Conservation (phyloP, 2,329 filamentous ascomycete species). For the Aspergillus arachidicola region DNA sequence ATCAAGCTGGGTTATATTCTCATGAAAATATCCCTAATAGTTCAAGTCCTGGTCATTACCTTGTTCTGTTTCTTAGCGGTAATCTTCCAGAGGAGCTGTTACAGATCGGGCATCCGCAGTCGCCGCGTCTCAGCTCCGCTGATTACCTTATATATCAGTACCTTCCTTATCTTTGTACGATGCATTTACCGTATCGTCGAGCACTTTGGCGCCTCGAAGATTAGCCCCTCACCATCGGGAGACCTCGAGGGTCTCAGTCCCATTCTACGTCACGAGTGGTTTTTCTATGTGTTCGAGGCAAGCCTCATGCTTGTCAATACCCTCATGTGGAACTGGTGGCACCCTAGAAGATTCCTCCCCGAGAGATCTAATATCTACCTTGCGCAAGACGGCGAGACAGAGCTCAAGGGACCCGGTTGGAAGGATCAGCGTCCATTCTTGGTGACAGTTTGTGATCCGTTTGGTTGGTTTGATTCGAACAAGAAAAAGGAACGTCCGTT, state of each 20-base stretch:
- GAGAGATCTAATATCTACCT: slow-evolving; percentile 54
- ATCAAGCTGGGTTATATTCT: slow-evolving; percentile 49
- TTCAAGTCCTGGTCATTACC: slow-evolving; percentile 24
- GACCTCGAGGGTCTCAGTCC: slow-evolving; percentile 41
- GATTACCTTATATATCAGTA: slow-evolving; percentile 55
- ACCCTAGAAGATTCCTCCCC: slow-evolving; percentile 57
- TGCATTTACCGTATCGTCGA: slow-evolving; percentile 60
- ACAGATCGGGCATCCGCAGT: slow-evolving; percentile 11
- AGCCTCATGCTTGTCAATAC: slow-evolving; percentile 56
- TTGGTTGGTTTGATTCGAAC: slow-evolving; percentile 25
- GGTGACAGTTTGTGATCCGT: slow-evolving; percentile 47
- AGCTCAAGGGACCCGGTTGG: slow-evolving; percentile 51
- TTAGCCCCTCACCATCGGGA: slow-evolving; percentile 39
- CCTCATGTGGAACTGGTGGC: slow-evolving; percentile 53
- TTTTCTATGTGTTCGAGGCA: slow-evolving; percentile 62
- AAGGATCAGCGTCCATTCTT: slow-evolving; percentile 50
- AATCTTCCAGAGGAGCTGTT: slow-evolving; percentile 21
- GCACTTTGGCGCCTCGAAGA: slow-evolving; percentile 53
- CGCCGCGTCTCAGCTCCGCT: slow-evolving; percentile 43
- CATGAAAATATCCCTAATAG: slow-evolving; percentile 51
- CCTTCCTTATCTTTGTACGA: slow-evolving; percentile 51
- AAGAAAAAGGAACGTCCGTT: slow-evolving; percentile 1
- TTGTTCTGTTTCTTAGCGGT: slow-evolving; percentile 19
- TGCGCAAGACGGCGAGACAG: slow-evolving; percentile 39
- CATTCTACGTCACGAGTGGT: slow-evolving; percentile 60